phyloP scores from a whole-genome alignment of 2,329 filamentous ascomycete species.

The Alternaria sp. region DNA sequence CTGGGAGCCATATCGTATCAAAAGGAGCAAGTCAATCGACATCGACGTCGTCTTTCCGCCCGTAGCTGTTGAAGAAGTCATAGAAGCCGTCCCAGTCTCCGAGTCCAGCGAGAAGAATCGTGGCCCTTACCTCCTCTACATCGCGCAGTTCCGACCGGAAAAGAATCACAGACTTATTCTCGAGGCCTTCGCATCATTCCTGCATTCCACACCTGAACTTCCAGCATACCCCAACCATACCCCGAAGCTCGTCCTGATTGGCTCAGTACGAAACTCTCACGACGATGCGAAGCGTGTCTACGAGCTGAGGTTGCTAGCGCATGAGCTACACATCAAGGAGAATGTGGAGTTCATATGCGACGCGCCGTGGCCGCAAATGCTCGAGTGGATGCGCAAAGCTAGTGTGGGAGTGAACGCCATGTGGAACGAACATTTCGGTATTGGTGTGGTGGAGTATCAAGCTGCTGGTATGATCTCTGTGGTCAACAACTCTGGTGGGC shows the following conservation, averaged over 20 bases:
- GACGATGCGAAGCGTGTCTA: conserved; percentile 85
- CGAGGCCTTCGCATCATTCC: conserved; percentile 81
- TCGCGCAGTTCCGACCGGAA: conserved; percentile 96
- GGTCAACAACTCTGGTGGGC: conserved; percentile 91
- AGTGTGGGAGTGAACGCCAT: conserved; percentile 95
- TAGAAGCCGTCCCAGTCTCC: conserved; percentile 76
- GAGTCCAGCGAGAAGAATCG: conserved; percentile 73
- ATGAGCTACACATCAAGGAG: conserved; percentile 83
- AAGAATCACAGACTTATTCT: conserved; percentile 94
- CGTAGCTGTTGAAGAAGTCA: conserved; percentile 86
- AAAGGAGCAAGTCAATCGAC: conserved; percentile 59
- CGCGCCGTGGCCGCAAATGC: conserved; percentile 85
- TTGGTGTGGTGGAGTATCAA: conserved; percentile 97
- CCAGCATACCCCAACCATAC: conserved; percentile 56
- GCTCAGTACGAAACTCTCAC: conserved; percentile 86
- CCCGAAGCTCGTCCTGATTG: conserved; percentile 82
- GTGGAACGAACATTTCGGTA: conserved; percentile 99
- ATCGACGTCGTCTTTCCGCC: conserved; percentile 89
- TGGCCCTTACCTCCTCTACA: conserved; percentile 82
- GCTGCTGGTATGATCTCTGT: conserved; percentile 92
- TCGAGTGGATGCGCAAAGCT: conserved; percentile 78
- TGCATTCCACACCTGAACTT: conserved; percentile 51
- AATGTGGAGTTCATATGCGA: conserved; percentile 88
- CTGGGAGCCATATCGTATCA: conserved; percentile 68
- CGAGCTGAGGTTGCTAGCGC: conserved; percentile 82